Conservation (phyloP, 768 basidiomycete species). For the Clavaria fumosa region DNA sequence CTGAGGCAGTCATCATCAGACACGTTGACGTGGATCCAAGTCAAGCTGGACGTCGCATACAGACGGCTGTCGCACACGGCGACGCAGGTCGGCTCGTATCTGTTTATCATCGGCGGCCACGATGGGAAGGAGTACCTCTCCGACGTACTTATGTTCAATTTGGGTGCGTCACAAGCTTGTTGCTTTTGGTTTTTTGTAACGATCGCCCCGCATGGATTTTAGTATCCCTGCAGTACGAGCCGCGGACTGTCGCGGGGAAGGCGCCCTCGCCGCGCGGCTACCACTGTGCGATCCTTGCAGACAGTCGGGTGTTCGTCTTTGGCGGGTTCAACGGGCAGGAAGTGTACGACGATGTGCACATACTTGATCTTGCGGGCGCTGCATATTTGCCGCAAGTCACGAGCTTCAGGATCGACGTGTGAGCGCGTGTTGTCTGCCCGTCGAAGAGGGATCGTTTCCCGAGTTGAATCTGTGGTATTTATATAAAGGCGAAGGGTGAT, state of each 20-base stretch:
- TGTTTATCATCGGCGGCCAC: conserved; percentile 84
- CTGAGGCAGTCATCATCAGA: conserved; percentile 16
- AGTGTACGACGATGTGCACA: conserved; percentile 73
- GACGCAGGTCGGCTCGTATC: conserved; percentile 82
- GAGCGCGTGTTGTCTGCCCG: no score
- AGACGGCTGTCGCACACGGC: conserved; percentile 67
- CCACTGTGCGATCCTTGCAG: conserved; percentile 68
- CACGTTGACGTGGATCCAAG: conserved; percentile 29
- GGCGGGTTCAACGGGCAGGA: conserved; percentile 81
- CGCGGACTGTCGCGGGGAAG: conserved; percentile 48
- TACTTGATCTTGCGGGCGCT: conserved; percentile 72
- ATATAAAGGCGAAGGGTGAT: no score
- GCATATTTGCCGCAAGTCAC: conserved; percentile 88
- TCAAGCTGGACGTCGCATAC: conserved; percentile 24
- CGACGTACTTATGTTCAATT: conserved; percentile 73
- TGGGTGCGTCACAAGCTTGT: conserved; percentile 34
- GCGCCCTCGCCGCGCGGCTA: conserved; percentile 69
- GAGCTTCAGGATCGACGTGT: conserved; percentile 43
- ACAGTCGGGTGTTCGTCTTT: conserved; percentile 72
- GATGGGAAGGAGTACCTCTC: conserved; percentile 60
- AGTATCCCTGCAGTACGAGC: conserved; percentile 68
- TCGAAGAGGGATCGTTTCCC: no score
- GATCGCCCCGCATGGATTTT: conserved; percentile 1
- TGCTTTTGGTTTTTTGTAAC: not conserved
- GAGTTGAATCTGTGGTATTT: no score